Evolutionary conservation across 495 filamentous ascomycete species (phyloP), one percentile per base, ranked within the genome.

Genomic region (Umbilicaria muhlenbergii): DNA sequence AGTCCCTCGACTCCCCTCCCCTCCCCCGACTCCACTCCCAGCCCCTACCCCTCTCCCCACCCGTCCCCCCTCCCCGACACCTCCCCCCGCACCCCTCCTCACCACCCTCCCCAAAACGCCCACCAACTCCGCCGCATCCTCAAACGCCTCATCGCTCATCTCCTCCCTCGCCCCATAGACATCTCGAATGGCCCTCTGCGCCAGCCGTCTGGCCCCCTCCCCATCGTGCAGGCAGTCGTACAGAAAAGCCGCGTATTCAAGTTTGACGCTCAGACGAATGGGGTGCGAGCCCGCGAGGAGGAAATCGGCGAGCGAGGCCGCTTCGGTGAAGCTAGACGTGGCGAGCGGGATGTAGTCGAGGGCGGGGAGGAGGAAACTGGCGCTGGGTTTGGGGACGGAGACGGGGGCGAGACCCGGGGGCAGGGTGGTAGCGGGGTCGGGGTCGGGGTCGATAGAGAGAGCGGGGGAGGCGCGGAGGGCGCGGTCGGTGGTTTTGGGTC

Each of bases 161-260:
- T 81, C 85, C 60, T 94, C 87, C 39, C 78, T 74, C 10, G 85
- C 83, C 40, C 84, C 83, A 57, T 94, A 94, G 2, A 94, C 89
- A 51, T 94, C 86, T 18, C 80, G 75, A 40, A 96, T 86, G 31
- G 89, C 84, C 32, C 76, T 72, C 54, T 83, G 80, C 3, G 91
- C 92, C 1, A 94, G 51, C 19, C 73, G 70, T 11, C 86, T 71
- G 42, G 83, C 82, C 35, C 69, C 75, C 16, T 81, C 76, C 41
- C 71, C 62, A 48, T 96, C 88, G 52, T 91, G 83, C 7, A 87
- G 68, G 53, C 88, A 95, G 55, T 98, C 91, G 66, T 91, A 94
- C 4, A 94, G 68, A 55, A 94, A 98, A 2, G 89, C 91, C n/a
- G 80, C 75, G 57, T 87, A 91, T 60, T 98, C 91, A 11, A 93